Evolutionary conservation across 208 protist genomes (phyloP).

Genomic region (Willaertia magna): DNA sequence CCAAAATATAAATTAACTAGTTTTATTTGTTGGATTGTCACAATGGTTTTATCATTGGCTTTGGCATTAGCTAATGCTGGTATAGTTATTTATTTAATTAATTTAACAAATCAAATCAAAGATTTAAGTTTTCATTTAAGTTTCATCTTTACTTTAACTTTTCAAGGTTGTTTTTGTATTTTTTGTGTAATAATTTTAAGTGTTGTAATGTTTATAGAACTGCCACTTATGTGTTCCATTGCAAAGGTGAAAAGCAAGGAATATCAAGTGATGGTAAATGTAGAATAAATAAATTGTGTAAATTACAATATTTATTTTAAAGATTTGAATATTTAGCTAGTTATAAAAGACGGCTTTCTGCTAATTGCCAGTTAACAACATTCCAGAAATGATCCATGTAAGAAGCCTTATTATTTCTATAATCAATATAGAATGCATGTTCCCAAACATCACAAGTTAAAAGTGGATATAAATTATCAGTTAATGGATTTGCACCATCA

Average conservation of each 20-base stretch:
- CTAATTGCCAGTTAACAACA: slow-evolving; percentile 77
- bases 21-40: neutral
- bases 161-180: neutral
- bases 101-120: neutral
- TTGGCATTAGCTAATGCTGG: neutral
- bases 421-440: slow-evolving; percentile 88
- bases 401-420: slow-evolving; percentile 66
- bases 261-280: no score
- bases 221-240: neutral
- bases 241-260: no score
- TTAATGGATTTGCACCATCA: slow-evolving; percentile 58
- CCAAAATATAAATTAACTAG: neutral
- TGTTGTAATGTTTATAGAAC: neutral
- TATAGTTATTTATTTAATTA: neutral
- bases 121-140: neutral
- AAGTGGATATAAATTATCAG: slow-evolving; percentile 49
- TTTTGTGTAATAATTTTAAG: neutral
- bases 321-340: neutral
- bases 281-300: no score
- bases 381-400: slow-evolving; percentile 79
- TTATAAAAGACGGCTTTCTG: slow-evolving; percentile 14
- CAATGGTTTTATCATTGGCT: neutral
- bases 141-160: neutral
- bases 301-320: neutral
- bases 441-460: slow-evolving; percentile 81